Percentiles rank a stretch among this genome's conserved stretches.
These are phyloP conservation scores for Zygosaccharomyces sapae DNA, from an alignment of 1,139 yeast species.

Conservation along the genomic window DNA sequence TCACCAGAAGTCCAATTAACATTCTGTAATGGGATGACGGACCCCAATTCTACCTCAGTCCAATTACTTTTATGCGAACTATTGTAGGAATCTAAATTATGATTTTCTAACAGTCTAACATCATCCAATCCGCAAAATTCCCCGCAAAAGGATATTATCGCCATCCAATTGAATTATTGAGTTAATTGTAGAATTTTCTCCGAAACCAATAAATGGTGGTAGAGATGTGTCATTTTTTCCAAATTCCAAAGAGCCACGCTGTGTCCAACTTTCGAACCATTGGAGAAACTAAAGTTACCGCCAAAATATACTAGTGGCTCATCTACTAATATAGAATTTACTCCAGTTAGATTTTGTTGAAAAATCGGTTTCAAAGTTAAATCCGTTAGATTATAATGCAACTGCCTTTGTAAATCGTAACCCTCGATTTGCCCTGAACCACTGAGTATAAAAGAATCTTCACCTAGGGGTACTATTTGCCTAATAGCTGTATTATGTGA, in stretches of 20 bases:
- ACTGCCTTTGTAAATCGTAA: conserved; percentile 46
- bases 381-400: conserved; percentile 50
- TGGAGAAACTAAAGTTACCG: conserved; percentile 60
- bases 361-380: conserved; percentile 44
- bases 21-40: conserved; percentile 57
- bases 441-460: conserved; percentile 42
- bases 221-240: conserved; percentile 42
- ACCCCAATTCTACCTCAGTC: conserved; percentile 51
- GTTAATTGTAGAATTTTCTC: conserved; percentile 53
- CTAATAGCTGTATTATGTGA: conserved; percentile 28
- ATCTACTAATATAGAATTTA: conserved; percentile 51
- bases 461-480: conserved; percentile 31
- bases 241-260: conserved; percentile 68
- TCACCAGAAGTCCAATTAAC: conserved; percentile 54
- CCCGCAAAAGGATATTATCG: conserved; percentile 65
- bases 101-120: conserved; percentile 39
- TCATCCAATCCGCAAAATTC: conserved; percentile 60
- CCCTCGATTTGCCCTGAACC: conserved; percentile 42
- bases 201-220: conserved; percentile 78
- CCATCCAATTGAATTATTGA: conserved; percentile 55
- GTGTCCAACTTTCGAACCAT: conserved; percentile 37
- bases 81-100: conserved; percentile 33
- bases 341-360: conserved; percentile 40
- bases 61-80: conserved; percentile 17
- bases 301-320: conserved; percentile 65